phyloP scores from a whole-genome alignment of 352 stramenopile genomes.

The Saprolegnia diclina region DNA sequence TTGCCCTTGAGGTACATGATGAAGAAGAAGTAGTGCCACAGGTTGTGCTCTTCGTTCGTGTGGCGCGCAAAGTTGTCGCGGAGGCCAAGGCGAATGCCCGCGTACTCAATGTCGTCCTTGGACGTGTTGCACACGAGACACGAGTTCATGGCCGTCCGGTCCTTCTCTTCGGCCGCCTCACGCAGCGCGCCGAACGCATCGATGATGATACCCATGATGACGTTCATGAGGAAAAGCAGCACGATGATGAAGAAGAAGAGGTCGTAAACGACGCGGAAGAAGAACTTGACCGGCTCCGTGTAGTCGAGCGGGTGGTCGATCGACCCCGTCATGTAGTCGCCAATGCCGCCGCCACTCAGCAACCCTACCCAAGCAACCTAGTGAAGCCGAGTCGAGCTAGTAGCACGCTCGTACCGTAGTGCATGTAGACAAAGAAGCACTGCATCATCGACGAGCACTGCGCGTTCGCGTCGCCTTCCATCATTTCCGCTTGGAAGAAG shows the following conservation, averaged over 20 bases:
- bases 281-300: not conserved
- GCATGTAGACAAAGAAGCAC: constrained; percentile 24
- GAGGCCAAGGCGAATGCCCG: constrained; percentile 9
- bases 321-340: constrained; percentile 20
- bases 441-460: constrained; percentile 26
- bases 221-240: constrained; percentile 22
- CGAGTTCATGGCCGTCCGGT: constrained; percentile 24
- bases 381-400: not conserved
- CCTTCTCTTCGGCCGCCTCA: constrained; percentile 23
- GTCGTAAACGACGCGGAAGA: constrained; percentile 23
- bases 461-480: not conserved
- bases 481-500: constrained; percentile 26
- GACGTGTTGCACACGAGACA: constrained; percentile 27
- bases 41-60: constrained; percentile 37
- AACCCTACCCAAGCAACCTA: not conserved
- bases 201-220: constrained; percentile 33
- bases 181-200: constrained; percentile 28
- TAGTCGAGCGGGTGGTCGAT: constrained; percentile 24
- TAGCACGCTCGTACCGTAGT: not conserved
- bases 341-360: constrained; percentile 23
- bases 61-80: constrained; percentile 36
- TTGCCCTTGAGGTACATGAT: constrained; percentile 43
- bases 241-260: constrained; percentile 29
- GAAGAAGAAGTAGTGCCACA: constrained; percentile 48
- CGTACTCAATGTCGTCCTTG: constrained; percentile 27